A percentile compares a stretch with the other conserved stretches of the same genome.
phyloP scores from a whole-genome alignment of 179 eudicot species.

The Pouteria campechiana region DNA sequence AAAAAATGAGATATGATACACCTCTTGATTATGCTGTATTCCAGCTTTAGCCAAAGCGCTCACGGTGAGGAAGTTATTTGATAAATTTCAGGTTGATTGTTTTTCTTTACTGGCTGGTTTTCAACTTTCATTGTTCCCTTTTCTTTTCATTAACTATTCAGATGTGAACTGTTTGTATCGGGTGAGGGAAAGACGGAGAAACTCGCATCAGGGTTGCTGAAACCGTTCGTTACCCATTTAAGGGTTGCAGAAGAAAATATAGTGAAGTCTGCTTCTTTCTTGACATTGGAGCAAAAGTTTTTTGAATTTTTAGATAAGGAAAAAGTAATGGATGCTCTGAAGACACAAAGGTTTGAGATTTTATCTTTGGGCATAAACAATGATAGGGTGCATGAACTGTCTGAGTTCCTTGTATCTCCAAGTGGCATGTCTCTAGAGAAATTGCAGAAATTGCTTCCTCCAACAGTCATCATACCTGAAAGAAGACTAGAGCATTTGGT shows the following conservation, averaged over 20 bases:
- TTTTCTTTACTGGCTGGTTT: no score
- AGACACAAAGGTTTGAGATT: constrained; percentile 43
- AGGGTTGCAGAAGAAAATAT: constrained; percentile 49
- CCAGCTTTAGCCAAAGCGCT: constrained; percentile 79
- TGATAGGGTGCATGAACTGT: constrained; percentile 39
- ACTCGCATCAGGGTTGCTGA: constrained; percentile 84
- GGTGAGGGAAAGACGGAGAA: constrained; percentile 69
- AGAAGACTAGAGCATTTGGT: no score
- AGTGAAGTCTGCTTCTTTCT: constrained; percentile 31
- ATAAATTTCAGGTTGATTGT: no score
- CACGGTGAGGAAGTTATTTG: constrained; percentile 37
- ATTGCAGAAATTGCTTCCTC: no score
- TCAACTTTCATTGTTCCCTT: background rate
- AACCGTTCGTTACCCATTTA: constrained; percentile 73
- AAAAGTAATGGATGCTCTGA: constrained; percentile 42
- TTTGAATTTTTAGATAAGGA: constrained; percentile 36
- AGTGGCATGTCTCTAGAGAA: no score
- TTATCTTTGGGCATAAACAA: constrained; percentile 28
- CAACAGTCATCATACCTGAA: no score
- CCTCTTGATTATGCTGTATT: constrained; percentile 88
- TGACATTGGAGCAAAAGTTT: constrained; percentile 48
- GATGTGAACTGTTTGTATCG: constrained; percentile 92
- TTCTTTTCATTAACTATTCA: constrained; percentile 10
- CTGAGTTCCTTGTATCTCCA: constrained; percentile 30
- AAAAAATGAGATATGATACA: constrained; percentile 56